A percentile compares a stretch with the other conserved stretches of the same genome.
These are phyloP conservation scores for Penicillium sp. DNA, from an alignment of 2,329 filamentous ascomycete species.

Conservation along the genomic window DNA sequence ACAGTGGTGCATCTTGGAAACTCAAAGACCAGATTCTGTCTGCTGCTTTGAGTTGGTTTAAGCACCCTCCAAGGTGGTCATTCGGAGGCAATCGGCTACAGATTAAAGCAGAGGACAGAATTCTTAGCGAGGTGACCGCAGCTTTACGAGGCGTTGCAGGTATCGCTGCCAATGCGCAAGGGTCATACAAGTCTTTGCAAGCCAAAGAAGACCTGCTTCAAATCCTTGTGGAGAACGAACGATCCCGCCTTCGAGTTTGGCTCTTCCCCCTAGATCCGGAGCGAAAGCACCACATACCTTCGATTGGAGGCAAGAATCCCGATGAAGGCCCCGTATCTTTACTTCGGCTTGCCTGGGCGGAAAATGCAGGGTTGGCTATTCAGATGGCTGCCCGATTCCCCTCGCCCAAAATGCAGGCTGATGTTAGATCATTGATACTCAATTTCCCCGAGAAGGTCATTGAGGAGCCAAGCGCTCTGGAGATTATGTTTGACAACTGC, in stretches of 20 bases:
- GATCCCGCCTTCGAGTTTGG: constrained; percentile 83
- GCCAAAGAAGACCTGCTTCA: constrained; percentile 81
- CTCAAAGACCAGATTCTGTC: constrained; percentile 88
- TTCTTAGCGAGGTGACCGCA: constrained; percentile 72
- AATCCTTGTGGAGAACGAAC: constrained; percentile 79
- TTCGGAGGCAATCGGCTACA: constrained; percentile 93
- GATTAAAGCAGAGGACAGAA: constrained; percentile 84
- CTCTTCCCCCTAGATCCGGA: constrained; percentile 73
- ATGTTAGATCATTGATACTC: constrained; percentile 76
- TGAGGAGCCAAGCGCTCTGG: constrained; percentile 75
- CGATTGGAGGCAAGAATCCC: constrained; percentile 43
- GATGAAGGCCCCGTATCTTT: constrained; percentile 61
- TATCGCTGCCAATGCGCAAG: constrained; percentile 53
- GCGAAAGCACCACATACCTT: constrained; percentile 53
- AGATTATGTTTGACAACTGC: constrained; percentile 73
- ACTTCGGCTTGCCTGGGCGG: constrained; percentile 80
- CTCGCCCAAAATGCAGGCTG: constrained; percentile 67
- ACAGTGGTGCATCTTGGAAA: constrained; percentile 70
- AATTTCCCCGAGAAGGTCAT: constrained; percentile 82
- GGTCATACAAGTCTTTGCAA: constrained; percentile 65
- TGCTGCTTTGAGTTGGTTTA: constrained; percentile 87
- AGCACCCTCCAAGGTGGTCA: constrained; percentile 79
- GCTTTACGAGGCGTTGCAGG: constrained; percentile 65
- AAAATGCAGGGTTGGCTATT: constrained; percentile 82
- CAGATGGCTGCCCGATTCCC: constrained; percentile 79